Evolutionary conservation across 148 eudicot genomes (phyloP).

Genomic region (Drosera capensis): DNA sequence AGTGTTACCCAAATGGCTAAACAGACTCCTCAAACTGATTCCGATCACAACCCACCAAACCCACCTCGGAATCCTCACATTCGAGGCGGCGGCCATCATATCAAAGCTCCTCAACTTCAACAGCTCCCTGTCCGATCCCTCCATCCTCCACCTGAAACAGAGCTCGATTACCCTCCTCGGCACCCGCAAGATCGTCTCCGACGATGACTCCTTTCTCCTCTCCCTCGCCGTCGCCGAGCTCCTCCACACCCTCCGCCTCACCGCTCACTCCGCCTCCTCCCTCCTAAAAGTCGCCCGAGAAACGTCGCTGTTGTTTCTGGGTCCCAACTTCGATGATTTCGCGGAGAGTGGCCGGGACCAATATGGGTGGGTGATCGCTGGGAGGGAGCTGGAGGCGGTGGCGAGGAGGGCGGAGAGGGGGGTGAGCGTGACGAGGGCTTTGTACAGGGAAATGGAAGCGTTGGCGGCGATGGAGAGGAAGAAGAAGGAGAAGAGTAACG

Average conservation of each 20-base stretch:
- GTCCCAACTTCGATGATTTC: constrained; percentile 30
- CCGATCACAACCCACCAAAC: constrained; percentile 17
- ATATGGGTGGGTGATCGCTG: constrained; percentile 29
- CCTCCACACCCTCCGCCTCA: constrained; percentile 25
- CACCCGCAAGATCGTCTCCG: constrained; percentile 61
- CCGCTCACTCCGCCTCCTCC: constrained; percentile 30
- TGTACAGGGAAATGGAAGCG: constrained; percentile 66
- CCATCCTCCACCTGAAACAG: constrained; percentile 29
- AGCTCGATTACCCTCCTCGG: constrained; percentile 44
- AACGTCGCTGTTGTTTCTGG: constrained; percentile 31
- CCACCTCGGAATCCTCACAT: constrained; percentile 45
- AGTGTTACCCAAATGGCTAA: neutral
- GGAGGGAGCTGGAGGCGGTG: constrained; percentile 48
- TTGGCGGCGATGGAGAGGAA: constrained; percentile 24
- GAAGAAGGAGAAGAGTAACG: constrained; percentile 5
- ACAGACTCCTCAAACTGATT: constrained; percentile 12
- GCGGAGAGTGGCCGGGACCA: constrained; percentile 55
- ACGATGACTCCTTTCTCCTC: constrained; percentile 59
- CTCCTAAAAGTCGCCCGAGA: constrained; percentile 26
- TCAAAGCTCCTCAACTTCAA: constrained; percentile 58
- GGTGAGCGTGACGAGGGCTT: constrained; percentile 30
- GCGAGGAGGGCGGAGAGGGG: constrained; percentile 33
- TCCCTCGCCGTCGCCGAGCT: constrained; percentile 60
- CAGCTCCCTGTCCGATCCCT: constrained; percentile 51
- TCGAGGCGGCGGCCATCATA: constrained; percentile 51